Base-by-base conservation (phyloP, 768 basidiomycete species). In the Tricholoma sp. region DNA sequence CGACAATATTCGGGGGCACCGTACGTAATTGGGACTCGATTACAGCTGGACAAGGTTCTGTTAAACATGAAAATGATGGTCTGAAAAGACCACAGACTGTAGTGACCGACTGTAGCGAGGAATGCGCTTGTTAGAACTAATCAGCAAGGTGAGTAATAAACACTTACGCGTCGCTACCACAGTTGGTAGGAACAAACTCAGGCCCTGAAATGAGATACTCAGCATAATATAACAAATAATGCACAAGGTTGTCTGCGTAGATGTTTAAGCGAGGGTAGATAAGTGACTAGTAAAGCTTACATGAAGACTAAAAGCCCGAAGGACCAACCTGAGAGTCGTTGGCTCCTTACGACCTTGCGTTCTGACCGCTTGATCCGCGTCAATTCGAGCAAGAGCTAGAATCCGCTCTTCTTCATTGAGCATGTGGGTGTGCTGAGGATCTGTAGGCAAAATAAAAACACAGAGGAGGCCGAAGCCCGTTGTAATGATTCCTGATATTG, bases 21-120 rank as follows among this genome's bases (percentile, higher is more conserved):
- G 79, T 79, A 4, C 76, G 73, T 11, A 81, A 70, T 58, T 81
- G 79, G 1, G 75, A 71, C 61, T 79, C 67, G 11, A 81, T 73
- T 7, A 72, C 71, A 43, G 75, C 77, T 80, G 50, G 14, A 57
- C 18, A 52, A 21, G n/a, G 32, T 5, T 50, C 5, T 50, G 63
- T 29, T 14, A 24, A 6, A 16, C n/a, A n/a, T 43, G 5, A 37
- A 11, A 16, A 19, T n/a, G 3, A n/a, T 37, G 1, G 22, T n/a
- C 5, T 1, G 1, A 5, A 5, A 18, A 37, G 29, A 22, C 5
- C 3, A 61, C 61, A 6, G 49, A 77, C 76, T 66, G 32, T 61
- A 66, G 46, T 66, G 55, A 4, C 65, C 65, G 18, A 66, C 65
- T 66, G 46, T 29, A 8, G 29, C 8, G 29, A 29, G 29, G 29